These are phyloP conservation scores for Venturia pyrina DNA, from an alignment of 2,329 filamentous ascomycete species.

Conservation along the genomic window DNA sequence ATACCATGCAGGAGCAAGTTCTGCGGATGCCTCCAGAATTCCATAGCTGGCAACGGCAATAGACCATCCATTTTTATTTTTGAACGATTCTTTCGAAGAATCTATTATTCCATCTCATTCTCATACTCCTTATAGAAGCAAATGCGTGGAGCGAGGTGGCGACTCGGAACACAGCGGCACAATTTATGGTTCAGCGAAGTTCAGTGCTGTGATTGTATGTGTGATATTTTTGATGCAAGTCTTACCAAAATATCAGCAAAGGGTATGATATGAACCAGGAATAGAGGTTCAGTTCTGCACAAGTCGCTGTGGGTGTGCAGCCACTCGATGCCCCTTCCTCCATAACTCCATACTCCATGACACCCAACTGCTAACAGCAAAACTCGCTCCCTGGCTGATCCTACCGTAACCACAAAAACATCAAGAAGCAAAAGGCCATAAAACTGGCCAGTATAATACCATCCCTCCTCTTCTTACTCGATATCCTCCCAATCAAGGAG, in stretches of 20 bases:
- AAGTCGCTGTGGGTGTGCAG: not conserved
- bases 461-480: conserved; percentile 87
- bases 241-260: not conserved
- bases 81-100: no score
- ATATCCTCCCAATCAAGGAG: conserved; percentile 81
- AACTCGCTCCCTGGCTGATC: not conserved
- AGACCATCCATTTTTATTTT: no score
- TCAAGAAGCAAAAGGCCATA: conserved; percentile 81
- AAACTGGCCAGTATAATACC: conserved; percentile 87
- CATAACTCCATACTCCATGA: not conserved
- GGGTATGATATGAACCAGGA: not conserved
- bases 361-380: not conserved
- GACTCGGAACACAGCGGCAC: no score
- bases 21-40: no score
- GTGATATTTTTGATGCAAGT: not conserved
- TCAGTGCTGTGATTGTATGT: not conserved
- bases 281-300: not conserved
- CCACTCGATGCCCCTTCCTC: not conserved
- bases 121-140: no score
- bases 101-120: no score
- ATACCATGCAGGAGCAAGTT: no score
- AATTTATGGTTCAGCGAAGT: no score
- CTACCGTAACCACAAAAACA: conserved; percentile 63
- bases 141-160: no score
- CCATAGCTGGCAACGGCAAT: no score